Percentiles rank a stretch among this genome's conserved stretches.
Conservation (phyloP, 495 filamentous ascomycete species). For the Ramalina peruviana region DNA sequence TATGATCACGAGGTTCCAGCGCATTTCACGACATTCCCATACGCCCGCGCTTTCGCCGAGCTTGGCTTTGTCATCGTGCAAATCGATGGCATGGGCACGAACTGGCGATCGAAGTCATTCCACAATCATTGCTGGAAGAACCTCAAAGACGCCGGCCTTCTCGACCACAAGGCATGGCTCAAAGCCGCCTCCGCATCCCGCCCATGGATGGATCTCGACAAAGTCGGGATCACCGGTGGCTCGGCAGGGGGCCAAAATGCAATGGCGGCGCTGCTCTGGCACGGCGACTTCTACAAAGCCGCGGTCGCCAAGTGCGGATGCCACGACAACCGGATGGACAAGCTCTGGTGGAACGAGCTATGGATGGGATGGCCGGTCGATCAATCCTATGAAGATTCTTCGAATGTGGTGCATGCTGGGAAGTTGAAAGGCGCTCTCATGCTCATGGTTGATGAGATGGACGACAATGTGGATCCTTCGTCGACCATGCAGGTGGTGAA, state of each 20-base stretch:
- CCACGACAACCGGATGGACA: slow-evolving; percentile 18
- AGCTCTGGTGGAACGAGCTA: slow-evolving; percentile 18
- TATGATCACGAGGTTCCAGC: slow-evolving; percentile 10
- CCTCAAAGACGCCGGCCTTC: slow-evolving; percentile 17
- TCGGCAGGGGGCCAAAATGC: slow-evolving; percentile 17
- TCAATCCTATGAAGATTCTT: slow-evolving; percentile 11
- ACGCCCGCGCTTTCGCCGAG: slow-evolving; percentile 10
- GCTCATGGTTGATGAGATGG: slow-evolving; percentile 15
- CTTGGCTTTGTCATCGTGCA: slow-evolving; percentile 16
- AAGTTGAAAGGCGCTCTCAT: slow-evolving; percentile 12
- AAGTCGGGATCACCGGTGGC: slow-evolving; percentile 9
- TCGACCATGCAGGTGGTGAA: slow-evolving; percentile 16
- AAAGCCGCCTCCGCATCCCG: slow-evolving; percentile 5
- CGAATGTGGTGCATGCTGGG: slow-evolving; percentile 15
- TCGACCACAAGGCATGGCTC: slow-evolving; percentile 17
- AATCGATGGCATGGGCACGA: slow-evolving; percentile 17
- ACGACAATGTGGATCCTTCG: slow-evolving; percentile 15
- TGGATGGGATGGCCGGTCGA: slow-evolving; percentile 18
- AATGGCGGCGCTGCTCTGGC: slow-evolving; percentile 13
- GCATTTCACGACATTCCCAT: slow-evolving; percentile 4
- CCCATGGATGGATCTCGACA: slow-evolving; percentile 15
- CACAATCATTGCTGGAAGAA: slow-evolving; percentile 16
- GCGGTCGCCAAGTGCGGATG: slow-evolving; percentile 15
- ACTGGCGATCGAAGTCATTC: slow-evolving; percentile 18
- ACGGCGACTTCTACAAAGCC: slow-evolving; percentile 18